phyloP scores from a whole-genome alignment of 2,329 filamentous ascomycete genomes.

The Hypoxylon sp. region DNA sequence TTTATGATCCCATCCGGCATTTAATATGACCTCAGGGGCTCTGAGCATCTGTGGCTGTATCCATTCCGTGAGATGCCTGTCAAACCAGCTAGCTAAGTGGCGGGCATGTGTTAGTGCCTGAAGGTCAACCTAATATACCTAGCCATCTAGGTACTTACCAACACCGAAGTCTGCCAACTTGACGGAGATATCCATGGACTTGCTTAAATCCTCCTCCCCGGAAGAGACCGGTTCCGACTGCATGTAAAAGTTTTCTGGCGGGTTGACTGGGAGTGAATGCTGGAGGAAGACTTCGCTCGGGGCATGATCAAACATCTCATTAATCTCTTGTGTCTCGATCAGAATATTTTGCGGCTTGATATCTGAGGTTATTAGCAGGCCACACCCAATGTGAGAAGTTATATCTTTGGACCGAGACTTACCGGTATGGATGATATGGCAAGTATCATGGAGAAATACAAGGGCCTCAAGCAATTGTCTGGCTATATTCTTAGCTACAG shows the following conservation, averaged over 20 bases:
- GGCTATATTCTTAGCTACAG: slow-evolving; percentile 1
- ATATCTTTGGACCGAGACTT: neutral
- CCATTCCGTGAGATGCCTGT: neutral
- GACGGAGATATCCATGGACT: neutral
- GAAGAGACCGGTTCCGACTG: neutral
- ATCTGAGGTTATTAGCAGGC: neutral
- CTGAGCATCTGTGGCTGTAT: neutral
- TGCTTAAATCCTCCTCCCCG: neutral
- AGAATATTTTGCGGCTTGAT: neutral
- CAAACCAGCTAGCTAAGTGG: neutral
- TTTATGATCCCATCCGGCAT: neutral
- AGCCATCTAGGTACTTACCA: neutral
- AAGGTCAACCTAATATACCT: neutral
- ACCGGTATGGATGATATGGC: neutral
- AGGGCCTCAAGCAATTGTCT: slow-evolving; percentile 1
- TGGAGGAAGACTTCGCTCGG: neutral
- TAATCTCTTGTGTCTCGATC: neutral
- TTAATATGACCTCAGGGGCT: neutral
- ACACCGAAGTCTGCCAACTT: neutral
- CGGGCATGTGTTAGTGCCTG: neutral
- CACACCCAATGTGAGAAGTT: neutral
- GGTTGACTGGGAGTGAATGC: neutral
- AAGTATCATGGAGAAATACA: neutral
- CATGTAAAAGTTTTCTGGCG: neutral
- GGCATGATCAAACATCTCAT: neutral